A percentile compares a stretch with the other conserved stretches of the same genome.
Conservation (phyloP, 768 basidiomycete species). For the Hericium alpestre region DNA sequence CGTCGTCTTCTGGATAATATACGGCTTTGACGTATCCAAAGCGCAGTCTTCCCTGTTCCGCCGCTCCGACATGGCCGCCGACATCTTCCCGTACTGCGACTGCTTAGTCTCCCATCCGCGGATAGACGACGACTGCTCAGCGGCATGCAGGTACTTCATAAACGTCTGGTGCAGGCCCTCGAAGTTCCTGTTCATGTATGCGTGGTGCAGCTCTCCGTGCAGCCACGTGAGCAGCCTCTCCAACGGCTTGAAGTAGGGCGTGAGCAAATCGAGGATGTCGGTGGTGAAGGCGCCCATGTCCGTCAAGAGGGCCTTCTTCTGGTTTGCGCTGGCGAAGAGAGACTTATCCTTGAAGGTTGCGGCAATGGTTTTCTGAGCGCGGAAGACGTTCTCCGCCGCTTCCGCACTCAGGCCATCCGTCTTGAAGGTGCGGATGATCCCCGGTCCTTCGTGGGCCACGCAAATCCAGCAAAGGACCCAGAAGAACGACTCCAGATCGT, state of each 20-base stretch:
- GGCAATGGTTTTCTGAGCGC: background rate
- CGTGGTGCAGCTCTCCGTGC: background rate
- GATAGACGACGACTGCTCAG: background rate
- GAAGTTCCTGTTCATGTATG: background rate
- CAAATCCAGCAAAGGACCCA: background rate
- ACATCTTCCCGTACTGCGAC: too few species aligned
- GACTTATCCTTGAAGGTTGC: background rate
- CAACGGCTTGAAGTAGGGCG: background rate
- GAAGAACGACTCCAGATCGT: constrained; percentile 1
- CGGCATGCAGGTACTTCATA: background rate
- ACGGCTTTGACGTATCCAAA: too few species aligned
- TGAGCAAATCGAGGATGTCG: background rate
- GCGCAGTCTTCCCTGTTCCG: too few species aligned
- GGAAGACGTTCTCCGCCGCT: background rate
- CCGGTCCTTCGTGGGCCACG: background rate
- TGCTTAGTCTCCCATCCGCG: background rate
- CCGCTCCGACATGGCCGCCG: too few species aligned
- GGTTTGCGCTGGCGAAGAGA: background rate
- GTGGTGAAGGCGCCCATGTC: background rate
- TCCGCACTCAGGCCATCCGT: background rate
- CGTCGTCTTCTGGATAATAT: too few species aligned
- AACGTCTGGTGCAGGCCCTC: background rate
- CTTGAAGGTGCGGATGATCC: background rate
- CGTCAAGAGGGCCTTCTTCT: background rate
- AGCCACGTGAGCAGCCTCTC: background rate